phyloP scores from a whole-genome alignment of 1,284 basidiomycete species.

The Pterulicium gracile region DNA sequence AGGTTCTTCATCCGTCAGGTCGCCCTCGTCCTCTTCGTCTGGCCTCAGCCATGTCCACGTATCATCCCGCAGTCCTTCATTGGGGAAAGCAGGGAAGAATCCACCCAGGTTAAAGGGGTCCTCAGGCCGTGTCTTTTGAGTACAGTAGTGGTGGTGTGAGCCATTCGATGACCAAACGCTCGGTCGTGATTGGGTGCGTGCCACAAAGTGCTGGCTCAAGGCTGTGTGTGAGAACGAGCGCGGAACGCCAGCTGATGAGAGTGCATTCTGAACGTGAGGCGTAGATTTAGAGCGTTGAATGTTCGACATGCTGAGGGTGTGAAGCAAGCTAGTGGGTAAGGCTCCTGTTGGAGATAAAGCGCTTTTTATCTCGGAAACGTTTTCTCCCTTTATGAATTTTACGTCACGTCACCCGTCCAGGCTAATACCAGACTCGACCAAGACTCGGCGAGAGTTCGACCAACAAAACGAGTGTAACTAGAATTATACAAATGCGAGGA shows the following conservation, averaged over 20 bases:
- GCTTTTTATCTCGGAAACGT: background rate
- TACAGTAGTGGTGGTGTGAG: slow-evolving; percentile 10
- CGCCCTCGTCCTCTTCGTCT: slow-evolving; percentile 17
- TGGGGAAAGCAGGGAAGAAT: slow-evolving; percentile 34
- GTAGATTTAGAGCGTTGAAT: slow-evolving; percentile 27
- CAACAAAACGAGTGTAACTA: slow-evolving; percentile 1
- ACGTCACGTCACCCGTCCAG: no score
- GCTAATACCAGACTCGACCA: no score
- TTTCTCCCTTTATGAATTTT: no score
- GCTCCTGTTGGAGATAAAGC: background rate
- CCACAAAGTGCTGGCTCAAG: slow-evolving; percentile 4
- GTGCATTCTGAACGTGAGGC: slow-evolving; percentile 17
- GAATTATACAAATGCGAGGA: background rate
- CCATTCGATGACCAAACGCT: background rate
- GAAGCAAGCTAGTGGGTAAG: slow-evolving; percentile 4
- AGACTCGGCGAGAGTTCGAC: no score
- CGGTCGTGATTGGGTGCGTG: slow-evolving; percentile 6
- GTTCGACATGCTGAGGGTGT: slow-evolving; percentile 6
- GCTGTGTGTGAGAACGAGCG: slow-evolving; percentile 7
- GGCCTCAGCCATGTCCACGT: slow-evolving; percentile 32
- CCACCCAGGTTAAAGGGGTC: slow-evolving; percentile 39
- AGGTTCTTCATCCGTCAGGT: no score
- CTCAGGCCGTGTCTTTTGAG: slow-evolving; percentile 14
- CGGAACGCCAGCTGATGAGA: slow-evolving; percentile 9
- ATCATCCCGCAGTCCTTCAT: slow-evolving; percentile 15